Evolutionary conservation across 2,329 filamentous ascomycete genomes (phyloP).

Genomic region (Penicillium sp.): DNA sequence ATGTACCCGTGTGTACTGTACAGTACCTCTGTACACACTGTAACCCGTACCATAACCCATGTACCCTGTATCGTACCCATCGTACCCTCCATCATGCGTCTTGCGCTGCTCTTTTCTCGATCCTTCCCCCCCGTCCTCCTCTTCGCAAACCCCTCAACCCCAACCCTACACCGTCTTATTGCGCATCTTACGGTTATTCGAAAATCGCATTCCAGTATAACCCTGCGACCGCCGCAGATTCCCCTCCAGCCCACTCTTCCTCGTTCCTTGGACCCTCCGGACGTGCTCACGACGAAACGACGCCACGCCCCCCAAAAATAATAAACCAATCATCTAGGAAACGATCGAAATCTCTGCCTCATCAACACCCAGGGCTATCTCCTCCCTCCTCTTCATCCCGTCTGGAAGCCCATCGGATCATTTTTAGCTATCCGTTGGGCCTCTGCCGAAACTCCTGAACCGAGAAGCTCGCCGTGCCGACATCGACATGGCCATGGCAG

Average conservation of each 20-base stretch:
- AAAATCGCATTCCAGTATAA: background rate
- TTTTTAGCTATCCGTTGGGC: conserved; percentile 9
- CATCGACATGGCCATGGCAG: conserved; percentile 12
- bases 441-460: conserved; percentile 1
- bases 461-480: conserved; percentile 3
- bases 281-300: conserved; percentile 23
- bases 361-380: background rate
- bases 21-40: background rate
- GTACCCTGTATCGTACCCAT: background rate
- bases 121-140: conserved; percentile 18
- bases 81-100: conserved; percentile 1
- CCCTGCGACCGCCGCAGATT: background rate
- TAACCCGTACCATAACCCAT: background rate
- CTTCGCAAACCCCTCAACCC: conserved; percentile 12
- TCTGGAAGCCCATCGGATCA: background rate
- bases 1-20: too few relatives aligned
- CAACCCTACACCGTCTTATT: conserved; percentile 18
- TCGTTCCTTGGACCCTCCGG: conserved; percentile 7
- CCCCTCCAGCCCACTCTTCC: background rate
- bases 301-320: background rate
- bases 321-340: background rate
- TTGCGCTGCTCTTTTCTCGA: conserved; percentile 18
- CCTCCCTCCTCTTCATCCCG: background rate
- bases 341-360: too few relatives aligned
- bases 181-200: background rate